Evolutionary conservation across 352 stramenopile species (phyloP).

Genomic region (Phytophthora sp.): DNA sequence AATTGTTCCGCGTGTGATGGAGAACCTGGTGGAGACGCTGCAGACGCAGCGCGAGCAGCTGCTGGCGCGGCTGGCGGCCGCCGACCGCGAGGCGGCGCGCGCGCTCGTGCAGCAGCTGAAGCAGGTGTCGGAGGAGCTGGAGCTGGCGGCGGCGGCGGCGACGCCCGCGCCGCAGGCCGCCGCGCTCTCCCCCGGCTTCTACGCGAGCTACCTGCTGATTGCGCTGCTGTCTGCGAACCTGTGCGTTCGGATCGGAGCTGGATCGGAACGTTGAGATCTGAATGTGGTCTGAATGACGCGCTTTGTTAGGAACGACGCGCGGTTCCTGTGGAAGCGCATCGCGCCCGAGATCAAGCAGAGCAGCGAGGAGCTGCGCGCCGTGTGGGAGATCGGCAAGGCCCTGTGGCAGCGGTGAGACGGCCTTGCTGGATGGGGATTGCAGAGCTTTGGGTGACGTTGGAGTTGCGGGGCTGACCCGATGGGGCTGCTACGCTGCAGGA

Average conservation of each 20-base stretch:
- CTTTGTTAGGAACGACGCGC: constrained; percentile 70
- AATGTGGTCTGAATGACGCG: too few species aligned
- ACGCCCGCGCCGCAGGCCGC: constrained; percentile 26
- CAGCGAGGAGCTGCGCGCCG: constrained; percentile 43
- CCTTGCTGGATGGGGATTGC: neutral
- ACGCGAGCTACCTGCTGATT: constrained; percentile 60
- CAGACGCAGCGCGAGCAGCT: constrained; percentile 46
- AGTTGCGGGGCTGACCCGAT: neutral
- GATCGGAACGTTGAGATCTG: neutral
- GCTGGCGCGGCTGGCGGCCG: constrained; percentile 28
- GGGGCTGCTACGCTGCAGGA: constrained; percentile 27
- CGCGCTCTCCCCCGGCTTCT: constrained; percentile 59
- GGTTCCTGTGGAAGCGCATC: constrained; percentile 82
- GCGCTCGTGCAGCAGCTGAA: constrained; percentile 43
- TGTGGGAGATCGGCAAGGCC: constrained; percentile 74
- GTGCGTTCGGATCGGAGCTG: constrained; percentile 23
- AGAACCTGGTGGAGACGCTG: constrained; percentile 53
- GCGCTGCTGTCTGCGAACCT: constrained; percentile 58
- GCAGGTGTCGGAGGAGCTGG: constrained; percentile 54
- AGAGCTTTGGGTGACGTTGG: neutral
- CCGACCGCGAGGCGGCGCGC: constrained; percentile 18
- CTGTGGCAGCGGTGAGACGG: constrained; percentile 67
- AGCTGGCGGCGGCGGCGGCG: constrained; percentile 55
- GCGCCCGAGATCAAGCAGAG: constrained; percentile 42
- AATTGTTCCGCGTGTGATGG: constrained; percentile 36